Evolutionary conservation across 148 eudicot species (phyloP).

Genomic region (Arctostaphylos glauca): DNA sequence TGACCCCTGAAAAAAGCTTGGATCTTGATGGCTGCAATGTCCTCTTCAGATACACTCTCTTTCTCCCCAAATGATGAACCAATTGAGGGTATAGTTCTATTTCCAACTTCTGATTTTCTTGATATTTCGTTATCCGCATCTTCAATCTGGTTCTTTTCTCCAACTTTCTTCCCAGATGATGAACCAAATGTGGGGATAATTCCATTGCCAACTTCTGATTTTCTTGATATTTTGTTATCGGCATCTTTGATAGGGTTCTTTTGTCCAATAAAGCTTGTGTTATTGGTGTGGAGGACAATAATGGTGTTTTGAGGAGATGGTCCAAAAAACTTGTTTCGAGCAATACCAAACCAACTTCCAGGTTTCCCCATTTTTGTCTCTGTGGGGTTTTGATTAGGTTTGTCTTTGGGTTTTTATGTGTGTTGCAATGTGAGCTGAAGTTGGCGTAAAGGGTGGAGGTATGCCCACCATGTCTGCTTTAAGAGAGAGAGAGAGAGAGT

Average conservation of each 20-base stretch:
- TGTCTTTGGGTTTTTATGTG: not conserved
- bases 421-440: not conserved
- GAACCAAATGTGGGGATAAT: conserved; percentile 19
- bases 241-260: conserved; percentile 16
- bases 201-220: conserved; percentile 29
- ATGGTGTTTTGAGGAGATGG: conserved; percentile 31
- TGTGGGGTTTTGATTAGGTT: not conserved
- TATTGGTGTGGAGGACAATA: conserved; percentile 61
- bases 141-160: no score
- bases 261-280: conserved; percentile 21
- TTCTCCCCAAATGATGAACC: conserved; percentile 1
- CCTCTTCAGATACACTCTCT: conserved; percentile 31
- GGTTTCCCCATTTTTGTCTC: conserved; percentile 23
- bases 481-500: not conserved
- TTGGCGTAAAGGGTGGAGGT: conserved; percentile 16
- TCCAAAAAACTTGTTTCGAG: conserved; percentile 44
- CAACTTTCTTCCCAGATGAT: not conserved
- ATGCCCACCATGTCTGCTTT: conserved; percentile 19
- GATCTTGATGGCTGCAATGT: conserved; percentile 53
- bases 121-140: no score
- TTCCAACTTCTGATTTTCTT: no score
- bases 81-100: no score
- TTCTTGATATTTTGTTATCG: not conserved
- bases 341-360: conserved; percentile 33
- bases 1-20: conserved; percentile 80